Evolutionary conservation across 2,329 filamentous ascomycete species (phyloP), one percentile per base, ranked within the genome.

Genomic region (Sclerotinia subarctica): DNA sequence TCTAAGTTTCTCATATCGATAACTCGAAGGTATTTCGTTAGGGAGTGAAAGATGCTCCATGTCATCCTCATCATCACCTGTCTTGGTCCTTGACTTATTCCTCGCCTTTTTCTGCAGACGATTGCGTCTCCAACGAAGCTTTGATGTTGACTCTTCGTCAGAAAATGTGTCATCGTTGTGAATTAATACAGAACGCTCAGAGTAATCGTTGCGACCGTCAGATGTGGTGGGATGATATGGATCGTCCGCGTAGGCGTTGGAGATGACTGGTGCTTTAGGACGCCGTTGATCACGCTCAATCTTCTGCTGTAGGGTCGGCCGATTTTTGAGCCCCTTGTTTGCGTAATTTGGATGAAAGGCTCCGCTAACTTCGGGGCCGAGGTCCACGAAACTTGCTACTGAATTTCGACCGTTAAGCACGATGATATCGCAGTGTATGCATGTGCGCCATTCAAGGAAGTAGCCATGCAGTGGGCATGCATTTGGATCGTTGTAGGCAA

Each of bases 391-490:
- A 38, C n/a, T 46, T 49, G 26, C 21, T 38, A 51, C 17, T 26
- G 59, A 51, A 47, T 15, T 38, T 49, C 51, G 59, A 26, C 32
- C 32, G 46, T 51, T 51, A 2, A 51, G 46, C 46, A 51, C 51
- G n/a, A 63, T 62, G 46, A 49, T 51, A 63, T 63, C 59, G 15
- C 46, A 63, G 15, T 1, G 32, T 51, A 63, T 32, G 47, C 32
- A 63, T 26, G 59, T 51, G 32, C 59, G 59, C 59, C 59, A 63
- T 51, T 63, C 32, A 17, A 63, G 59, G 32, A 51, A 26, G 47
- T 21, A 21, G 17, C 59, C 59, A 13, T 63, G 59, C 2, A 38
- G 24, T 38, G 59, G 29, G 11, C 59, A 63, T 38, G 46, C 46
- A 38, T 63, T 49, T 21, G 46, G 46, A 26, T 63, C 32, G 2